Base-by-base conservation (phyloP, 805 yeast species). In the Teunomyces gatunensis region DNA sequence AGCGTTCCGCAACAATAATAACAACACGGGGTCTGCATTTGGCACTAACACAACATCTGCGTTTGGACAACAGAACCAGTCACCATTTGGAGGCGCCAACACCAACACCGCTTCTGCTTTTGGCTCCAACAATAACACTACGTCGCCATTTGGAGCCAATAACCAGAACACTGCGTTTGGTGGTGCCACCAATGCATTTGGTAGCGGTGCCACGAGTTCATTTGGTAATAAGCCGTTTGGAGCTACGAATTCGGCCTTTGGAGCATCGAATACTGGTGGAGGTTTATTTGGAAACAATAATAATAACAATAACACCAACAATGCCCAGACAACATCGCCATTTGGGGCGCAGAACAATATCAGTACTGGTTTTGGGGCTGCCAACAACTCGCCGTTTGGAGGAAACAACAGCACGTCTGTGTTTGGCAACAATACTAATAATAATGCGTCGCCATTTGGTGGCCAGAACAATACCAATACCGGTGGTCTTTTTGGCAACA, bases 211-310 rank as follows among this genome's bases (percentile, higher is more conserved):
- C 20, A 18, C 20, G 20, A 18, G 20, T 3, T 39, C 37, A 17
- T 46, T 46, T 13, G 44, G 44, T 4, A 32, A 32, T 18, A 32
- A 32, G 34, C 34, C 34, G 17, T 32, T 32, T 6, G 53, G 52
- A 32, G 29, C 35, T 15, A 56, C 54, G 56, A 45, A 45, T 15
- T 49, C 54, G 20, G 56, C 56, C 9, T 52, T 52, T 39, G 57
- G 56, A 5, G 46, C 43, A 10, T 27, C 37, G 40, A 54, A 51
- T 42, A 47, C 45, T 18, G 29, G 50, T 2, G 55, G 55, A 44
- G 72, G 75, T 3, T 58, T 68, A 30, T 79, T 78, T 57, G 81
- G 81, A 32, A 58, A 64, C 30, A 68, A 66, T 45, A 56, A 29
- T 20, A 37, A 15, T 45, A 56, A 29, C 25, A 37, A 29, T 21